Base-by-base conservation (phyloP, 805 yeast genomes). In the Wickerhamiella parazyma region DNA sequence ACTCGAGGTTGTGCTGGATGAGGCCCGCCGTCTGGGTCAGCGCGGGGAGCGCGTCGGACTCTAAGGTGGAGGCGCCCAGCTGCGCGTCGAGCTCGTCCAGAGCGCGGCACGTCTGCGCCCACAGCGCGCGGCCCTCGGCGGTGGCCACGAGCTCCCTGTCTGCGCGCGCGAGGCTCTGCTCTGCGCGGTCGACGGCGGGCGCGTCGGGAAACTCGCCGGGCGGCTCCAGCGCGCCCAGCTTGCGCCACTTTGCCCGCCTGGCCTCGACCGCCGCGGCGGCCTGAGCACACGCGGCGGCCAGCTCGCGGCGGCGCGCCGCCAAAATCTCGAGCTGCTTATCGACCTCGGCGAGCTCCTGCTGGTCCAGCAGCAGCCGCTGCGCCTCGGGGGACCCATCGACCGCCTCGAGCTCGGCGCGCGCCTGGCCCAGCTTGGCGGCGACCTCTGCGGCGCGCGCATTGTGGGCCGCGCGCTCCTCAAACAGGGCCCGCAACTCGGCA, bases 11-110 rank as follows among this genome's bases (percentile, higher is more conserved):
- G 4, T 22, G 21, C 14, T 50, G 47, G 4, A 59, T 36, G 45
- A 38, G n/a, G 41, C 42, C 7, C n/a, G 17, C 11, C 38, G 33
- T n/a, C 41, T 53, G 18, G 36, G 19, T 14, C 12, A 28, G 51
- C 50, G 48, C 26, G 42, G 37, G 26, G 11, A 38, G 19, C 50
- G 49, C 37, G 39, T 24, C 14, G n/a, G n/a, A n/a, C 11, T 18
- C 16, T 48, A 33, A 11, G 9, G 25, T 49, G 8, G 55, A 48
- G 41, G 41, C 39, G 9, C 29, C 42, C 2, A 57, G 56, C 31
- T 55, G 46, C 1, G 18, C 10, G 25, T 46, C 36, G n/a, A 53
- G 42, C 11, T 26, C 41, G 1, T 16, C 38, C 22, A 49, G 44
- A 19, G 45, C 45, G 2, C 28, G 17, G 19, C 45, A 36, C 9